These are phyloP conservation scores for Albifimbria verrucaria DNA, from an alignment of 2,329 filamentous ascomycete genomes.

Conservation along the genomic window DNA sequence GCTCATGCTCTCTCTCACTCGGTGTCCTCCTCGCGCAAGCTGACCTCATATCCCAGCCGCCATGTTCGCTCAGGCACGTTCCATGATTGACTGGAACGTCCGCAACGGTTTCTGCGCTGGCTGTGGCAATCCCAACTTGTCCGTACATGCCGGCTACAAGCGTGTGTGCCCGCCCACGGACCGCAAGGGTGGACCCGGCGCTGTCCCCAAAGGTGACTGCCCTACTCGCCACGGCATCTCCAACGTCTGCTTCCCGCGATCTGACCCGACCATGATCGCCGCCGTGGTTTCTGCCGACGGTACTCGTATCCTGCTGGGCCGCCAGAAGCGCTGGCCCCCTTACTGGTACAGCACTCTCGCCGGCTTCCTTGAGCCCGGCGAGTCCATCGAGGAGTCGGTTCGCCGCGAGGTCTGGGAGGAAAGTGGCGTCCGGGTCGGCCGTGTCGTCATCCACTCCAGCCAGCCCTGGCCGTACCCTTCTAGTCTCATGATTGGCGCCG, in stretches of 20 bases:
- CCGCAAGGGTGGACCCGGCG: conserved; percentile 40
- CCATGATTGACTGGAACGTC: conserved; percentile 89
- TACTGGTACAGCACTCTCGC: conserved; percentile 88
- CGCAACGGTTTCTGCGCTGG: conserved; percentile 89
- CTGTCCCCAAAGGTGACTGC: conserved; percentile 64
- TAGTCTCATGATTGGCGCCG: conserved; percentile 81
- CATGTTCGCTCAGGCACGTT: conserved; percentile 84
- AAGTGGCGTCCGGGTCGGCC: conserved; percentile 70
- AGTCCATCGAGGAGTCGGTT: conserved; percentile 82
- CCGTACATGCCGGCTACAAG: conserved; percentile 77
- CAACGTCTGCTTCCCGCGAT: conserved; percentile 88
- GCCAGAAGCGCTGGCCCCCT: conserved; percentile 77
- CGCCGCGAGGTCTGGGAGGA: conserved; percentile 85
- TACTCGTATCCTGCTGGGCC: conserved; percentile 75
- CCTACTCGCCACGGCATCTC: conserved; percentile 80
- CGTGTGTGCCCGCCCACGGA: conserved; percentile 74
- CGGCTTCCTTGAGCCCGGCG: conserved; percentile 81
- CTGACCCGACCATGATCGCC: conserved; percentile 93
- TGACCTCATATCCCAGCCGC: conserved; percentile 56
- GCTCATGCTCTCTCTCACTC: not conserved
- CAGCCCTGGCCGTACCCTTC: conserved; percentile 88
- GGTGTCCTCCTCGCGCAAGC: not conserved
- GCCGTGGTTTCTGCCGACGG: conserved; percentile 82
- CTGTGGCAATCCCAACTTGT: conserved; percentile 80
- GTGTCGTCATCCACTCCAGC: conserved; percentile 77